A percentile compares a stretch with the other conserved stretches of the same genome.
Evolutionary conservation across 2,329 filamentous ascomycete genomes (phyloP).

Genomic region (Talaromyces albobiverticillius): DNA sequence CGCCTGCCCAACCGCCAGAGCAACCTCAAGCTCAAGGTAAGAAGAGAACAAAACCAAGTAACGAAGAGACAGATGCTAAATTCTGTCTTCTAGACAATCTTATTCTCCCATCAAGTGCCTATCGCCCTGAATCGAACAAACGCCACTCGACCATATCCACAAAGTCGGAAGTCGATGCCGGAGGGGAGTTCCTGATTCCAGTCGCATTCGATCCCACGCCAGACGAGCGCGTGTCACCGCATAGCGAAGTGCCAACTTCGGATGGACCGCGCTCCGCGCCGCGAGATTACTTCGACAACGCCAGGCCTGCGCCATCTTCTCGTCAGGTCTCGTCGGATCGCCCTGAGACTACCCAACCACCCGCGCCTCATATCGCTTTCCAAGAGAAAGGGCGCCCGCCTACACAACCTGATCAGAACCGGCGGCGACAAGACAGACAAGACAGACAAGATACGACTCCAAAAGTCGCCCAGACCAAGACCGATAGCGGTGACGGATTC

Average conservation of each 20-base stretch:
- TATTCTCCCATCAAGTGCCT: constrained; percentile 70
- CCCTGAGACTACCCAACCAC: constrained; percentile 38
- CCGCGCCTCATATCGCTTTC: constrained; percentile 86
- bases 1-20: constrained; percentile 24
- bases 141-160: constrained; percentile 68
- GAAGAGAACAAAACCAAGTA: not conserved
- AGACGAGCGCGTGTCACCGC: constrained; percentile 51
- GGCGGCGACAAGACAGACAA: constrained; percentile 23
- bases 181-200: constrained; percentile 71
- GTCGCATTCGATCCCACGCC: constrained; percentile 69
- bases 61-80: not conserved
- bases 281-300: constrained; percentile 56
- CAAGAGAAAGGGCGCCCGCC: constrained; percentile 74
- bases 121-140: constrained; percentile 60
- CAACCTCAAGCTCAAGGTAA: constrained; percentile 32
- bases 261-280: constrained; percentile 30
- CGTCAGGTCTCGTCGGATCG: constrained; percentile 22
- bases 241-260: not conserved
- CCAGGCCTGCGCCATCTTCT: constrained; percentile 23
- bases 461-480: constrained; percentile 14
- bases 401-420: constrained; percentile 29
- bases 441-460: constrained; percentile 16
- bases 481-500: constrained; percentile 57
- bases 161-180: constrained; percentile 54
- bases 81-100: constrained; percentile 52